Conservation (phyloP, 192 early-diverging fungal species). For the Backusella tuberculispora region DNA sequence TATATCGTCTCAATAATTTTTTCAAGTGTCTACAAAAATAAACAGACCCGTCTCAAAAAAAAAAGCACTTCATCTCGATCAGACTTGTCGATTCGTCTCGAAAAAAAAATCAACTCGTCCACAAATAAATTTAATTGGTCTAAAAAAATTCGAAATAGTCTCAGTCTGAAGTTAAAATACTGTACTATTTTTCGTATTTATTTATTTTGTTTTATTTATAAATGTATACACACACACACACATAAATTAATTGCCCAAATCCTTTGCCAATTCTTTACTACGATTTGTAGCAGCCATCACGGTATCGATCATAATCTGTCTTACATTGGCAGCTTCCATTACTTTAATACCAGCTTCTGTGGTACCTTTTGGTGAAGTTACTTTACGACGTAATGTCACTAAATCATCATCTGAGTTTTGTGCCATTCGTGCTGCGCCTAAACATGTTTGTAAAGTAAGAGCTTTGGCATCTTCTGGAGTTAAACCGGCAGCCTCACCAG, state of each 20-base stretch:
- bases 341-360: conserved; percentile 88
- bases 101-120: no score
- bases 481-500: conserved; percentile 77
- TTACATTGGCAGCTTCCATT: conserved; percentile 65
- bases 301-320: conserved; percentile 55
- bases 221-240: no score
- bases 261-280: conserved; percentile 71
- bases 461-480: conserved; percentile 70
- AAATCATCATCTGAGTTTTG: conserved; percentile 67
- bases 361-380: conserved; percentile 92
- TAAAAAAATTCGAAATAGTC: no score
- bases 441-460: conserved; percentile 88
- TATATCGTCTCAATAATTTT: no score
- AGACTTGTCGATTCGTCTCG: no score
- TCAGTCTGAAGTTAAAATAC: not conserved
- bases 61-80: no score
- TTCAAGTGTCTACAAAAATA: no score
- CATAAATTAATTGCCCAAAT: conserved; percentile 47
- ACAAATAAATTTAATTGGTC: no score
- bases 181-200: not conserved
- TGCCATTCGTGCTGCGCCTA: conserved; percentile 91
- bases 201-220: not conserved
- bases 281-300: conserved; percentile 72
- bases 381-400: conserved; percentile 79
- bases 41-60: no score